These are phyloP conservation scores for Chalciporus pseudorubinellus DNA, from an alignment of 768 basidiomycete genomes.

Conservation along the genomic window DNA sequence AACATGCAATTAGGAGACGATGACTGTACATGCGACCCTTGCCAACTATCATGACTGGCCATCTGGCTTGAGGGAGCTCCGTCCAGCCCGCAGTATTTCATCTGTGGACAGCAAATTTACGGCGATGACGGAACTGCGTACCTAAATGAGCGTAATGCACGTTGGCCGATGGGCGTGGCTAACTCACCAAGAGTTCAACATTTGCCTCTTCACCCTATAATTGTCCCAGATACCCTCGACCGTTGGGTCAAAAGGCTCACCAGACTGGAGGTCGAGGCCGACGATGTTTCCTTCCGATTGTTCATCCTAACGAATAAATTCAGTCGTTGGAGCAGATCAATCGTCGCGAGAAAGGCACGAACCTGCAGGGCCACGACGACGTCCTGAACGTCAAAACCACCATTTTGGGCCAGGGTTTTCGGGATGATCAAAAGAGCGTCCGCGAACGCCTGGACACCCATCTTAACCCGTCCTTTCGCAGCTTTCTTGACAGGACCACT, in stretches of 20 bases:
- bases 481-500: constrained; percentile 73
- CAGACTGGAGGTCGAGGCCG: constrained; percentile 88
- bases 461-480: constrained; percentile 92
- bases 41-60: constrained; percentile 49
- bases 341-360: constrained; percentile 18
- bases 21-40: constrained; percentile 16
- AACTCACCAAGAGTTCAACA: constrained; percentile 92
- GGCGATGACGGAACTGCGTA: constrained; percentile 81
- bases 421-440: constrained; percentile 94
- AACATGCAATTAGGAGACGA: constrained; percentile 20
- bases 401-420: constrained; percentile 94
- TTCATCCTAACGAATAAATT: constrained; percentile 61
- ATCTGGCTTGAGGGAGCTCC: constrained; percentile 83
- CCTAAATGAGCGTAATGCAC: constrained; percentile 26
- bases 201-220: constrained; percentile 97
- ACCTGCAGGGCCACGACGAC: constrained; percentile 89
- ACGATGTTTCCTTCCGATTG: constrained; percentile 91
- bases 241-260: constrained; percentile 95
- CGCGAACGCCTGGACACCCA: constrained; percentile 96
- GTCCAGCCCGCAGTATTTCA: constrained; percentile 89
- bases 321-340: constrained; percentile 3
- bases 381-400: constrained; percentile 96
- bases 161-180: constrained; percentile 8
- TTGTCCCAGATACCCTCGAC: constrained; percentile 98
- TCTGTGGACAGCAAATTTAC: constrained; percentile 94